Percentiles rank a stretch among this genome's conserved stretches.
phyloP scores from a whole-genome alignment of 805 yeast species.

The Barnettozyma botsteinii region DNA sequence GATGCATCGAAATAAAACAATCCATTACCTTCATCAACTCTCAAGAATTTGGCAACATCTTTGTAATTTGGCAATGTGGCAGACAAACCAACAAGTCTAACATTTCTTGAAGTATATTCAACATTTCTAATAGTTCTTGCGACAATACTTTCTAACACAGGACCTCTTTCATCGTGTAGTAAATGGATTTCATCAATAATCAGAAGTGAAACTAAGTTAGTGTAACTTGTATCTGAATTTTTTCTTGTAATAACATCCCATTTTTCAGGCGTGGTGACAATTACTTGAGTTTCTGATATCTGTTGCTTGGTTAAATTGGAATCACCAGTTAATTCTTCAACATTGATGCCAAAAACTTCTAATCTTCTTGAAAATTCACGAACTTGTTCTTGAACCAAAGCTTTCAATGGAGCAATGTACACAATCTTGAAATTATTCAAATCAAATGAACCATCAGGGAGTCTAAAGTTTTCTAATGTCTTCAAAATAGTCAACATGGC shows the following conservation, averaged over 20 bases:
- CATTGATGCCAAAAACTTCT: conserved; percentile 56
- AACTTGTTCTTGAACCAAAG: conserved; percentile 92
- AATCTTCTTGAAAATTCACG: conserved; percentile 75
- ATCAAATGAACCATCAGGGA: conserved; percentile 43
- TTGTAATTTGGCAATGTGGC: conserved; percentile 87
- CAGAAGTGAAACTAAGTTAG: conserved; percentile 58
- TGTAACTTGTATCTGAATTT: conserved; percentile 57
- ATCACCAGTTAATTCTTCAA: conserved; percentile 90
- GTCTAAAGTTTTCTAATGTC: conserved; percentile 48
- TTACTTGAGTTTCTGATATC: conserved; percentile 68
- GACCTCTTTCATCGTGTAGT: conserved; percentile 92
- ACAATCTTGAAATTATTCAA: conserved; percentile 65
- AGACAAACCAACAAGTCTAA: conserved; percentile 78
- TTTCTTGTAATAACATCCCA: conserved; percentile 97
- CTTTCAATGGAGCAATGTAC: conserved; percentile 89
- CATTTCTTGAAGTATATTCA: conserved; percentile 40
- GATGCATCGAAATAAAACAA: conserved; percentile 77
- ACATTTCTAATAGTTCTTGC: conserved; percentile 57
- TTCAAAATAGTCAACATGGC: conserved; percentile 81
- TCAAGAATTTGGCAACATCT: conserved; percentile 79
- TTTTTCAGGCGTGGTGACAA: conserved; percentile 94
- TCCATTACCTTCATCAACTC: conserved; percentile 55
- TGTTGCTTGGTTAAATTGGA: conserved; percentile 70
- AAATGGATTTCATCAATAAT: conserved; percentile 92
- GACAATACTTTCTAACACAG: conserved; percentile 84